phyloP scores from a whole-genome alignment of 2,329 filamentous ascomycete genomes.

The Diaporthe sp. region DNA sequence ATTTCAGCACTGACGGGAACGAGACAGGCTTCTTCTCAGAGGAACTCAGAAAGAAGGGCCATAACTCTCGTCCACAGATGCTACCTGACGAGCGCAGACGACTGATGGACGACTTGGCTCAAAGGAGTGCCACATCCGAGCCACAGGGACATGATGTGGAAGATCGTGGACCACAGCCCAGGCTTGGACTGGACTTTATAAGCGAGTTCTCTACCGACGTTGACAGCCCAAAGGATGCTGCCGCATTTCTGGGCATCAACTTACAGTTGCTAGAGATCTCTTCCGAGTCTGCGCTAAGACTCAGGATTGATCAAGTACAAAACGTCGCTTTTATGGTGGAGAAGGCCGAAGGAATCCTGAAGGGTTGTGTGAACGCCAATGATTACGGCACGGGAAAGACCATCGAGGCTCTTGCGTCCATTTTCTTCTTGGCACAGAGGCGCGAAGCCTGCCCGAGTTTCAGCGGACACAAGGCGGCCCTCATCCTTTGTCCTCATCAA shows the following conservation, averaged over 20 bases:
- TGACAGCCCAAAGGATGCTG: conserved; percentile 1
- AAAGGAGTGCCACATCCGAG: too few species aligned
- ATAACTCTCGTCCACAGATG: conserved; percentile 3
- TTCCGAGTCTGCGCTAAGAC: not conserved
- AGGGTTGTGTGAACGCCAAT: conserved; percentile 26
- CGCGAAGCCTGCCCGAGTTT: too few species aligned
- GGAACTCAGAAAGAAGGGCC: not conserved
- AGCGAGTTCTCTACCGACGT: not conserved
- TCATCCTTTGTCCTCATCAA: too few species aligned
- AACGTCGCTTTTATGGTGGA: conserved; percentile 32
- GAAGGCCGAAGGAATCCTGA: not conserved
- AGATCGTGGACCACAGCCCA: too few species aligned
- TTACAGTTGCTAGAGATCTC: not conserved
- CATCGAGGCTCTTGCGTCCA: conserved; percentile 16
- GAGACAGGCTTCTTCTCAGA: not conserved
- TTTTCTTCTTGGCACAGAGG: conserved; percentile 24
- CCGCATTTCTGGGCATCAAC: conserved; percentile 14
- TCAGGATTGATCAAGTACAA: conserved; percentile 32
- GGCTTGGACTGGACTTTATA: not conserved
- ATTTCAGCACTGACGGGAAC: conserved; percentile 11
- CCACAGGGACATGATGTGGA: too few species aligned
- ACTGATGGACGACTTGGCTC: not conserved
- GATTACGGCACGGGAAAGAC: conserved; percentile 24
- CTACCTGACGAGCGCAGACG: not conserved
- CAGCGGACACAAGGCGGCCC: too few species aligned